Evolutionary conservation across 306 rosid genomes (phyloP).

Genomic region (Acacia crassicarpa): DNA sequence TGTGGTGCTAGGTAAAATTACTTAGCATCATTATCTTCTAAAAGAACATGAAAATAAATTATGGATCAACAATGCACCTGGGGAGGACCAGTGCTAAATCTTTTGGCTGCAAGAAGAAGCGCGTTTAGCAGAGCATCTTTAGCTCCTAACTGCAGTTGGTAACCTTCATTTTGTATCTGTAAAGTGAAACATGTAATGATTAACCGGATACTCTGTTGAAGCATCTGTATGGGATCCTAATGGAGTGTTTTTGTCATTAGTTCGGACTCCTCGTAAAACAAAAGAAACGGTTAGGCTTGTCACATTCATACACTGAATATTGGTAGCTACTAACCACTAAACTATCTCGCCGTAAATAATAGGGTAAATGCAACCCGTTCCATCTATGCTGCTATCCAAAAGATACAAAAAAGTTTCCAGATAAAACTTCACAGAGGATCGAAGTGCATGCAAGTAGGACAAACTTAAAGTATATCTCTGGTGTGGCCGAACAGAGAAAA

Average conservation of each 20-base stretch:
- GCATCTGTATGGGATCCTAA: neutral
- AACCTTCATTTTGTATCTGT: constrained; percentile 89
- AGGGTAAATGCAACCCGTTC: neutral
- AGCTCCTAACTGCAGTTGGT: constrained; percentile 61
- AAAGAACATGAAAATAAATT: constrained; percentile 6
- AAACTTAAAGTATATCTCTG: neutral
- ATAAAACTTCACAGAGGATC: neutral
- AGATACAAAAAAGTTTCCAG: neutral
- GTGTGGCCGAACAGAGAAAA: neutral
- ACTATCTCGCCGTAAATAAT: neutral
- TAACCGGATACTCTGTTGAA: neutral
- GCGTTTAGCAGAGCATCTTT: constrained; percentile 92
- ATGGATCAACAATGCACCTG: constrained; percentile 55
- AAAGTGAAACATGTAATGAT: constrained; percentile 26
- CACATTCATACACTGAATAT: neutral
- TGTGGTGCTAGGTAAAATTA: neutral
- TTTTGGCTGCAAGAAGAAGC: constrained; percentile 80
- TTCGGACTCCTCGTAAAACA: neutral
- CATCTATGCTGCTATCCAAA: neutral
- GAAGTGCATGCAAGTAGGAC: neutral
- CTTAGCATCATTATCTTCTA: neutral
- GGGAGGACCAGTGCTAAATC: constrained; percentile 84
- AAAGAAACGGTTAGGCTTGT: constrained; percentile 8
- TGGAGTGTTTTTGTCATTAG: neutral
- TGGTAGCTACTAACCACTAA: constrained; percentile 15